Evolutionary conservation across 495 filamentous ascomycete species (phyloP), one percentile per base, ranked within the genome.

Genomic region (Hypoxylon cercidicola): DNA sequence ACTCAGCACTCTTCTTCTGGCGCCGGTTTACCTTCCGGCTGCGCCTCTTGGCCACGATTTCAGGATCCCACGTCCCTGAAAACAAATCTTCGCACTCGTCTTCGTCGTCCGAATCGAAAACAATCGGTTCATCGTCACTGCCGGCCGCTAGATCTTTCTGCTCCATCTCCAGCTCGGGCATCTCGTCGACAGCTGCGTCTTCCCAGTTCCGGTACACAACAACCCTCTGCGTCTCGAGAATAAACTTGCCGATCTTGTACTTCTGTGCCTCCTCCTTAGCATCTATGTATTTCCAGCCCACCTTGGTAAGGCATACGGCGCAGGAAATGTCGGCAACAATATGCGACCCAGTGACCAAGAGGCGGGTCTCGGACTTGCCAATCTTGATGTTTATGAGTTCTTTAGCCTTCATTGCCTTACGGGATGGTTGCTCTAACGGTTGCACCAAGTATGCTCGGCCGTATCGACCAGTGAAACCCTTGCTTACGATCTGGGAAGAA

Each of bases 201-300:
- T 96, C 92, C 90, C 90, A 96, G 53, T 80, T 82, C n/a, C 83
- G 79, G 45, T 80, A 84, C 4, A 81, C 74, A 16, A 85, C 86
- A 20, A 93, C 88, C 61, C 89, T 82, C 72, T 88, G 88, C 30
- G 89, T 93, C 79, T 98, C 94, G 34, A 98, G 74, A n/a, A 98
- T 97, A 68, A 93, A 97, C 74, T 96, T 97, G 25, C 94, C 94
- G 25, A 97, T 88, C 74, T 98, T 98, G 77, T 98, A 98, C 53
- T 84, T 83, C 74, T 98, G 94, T 37, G 80, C 81, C 62, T 88
- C 81, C 69, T 97, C 90, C 52, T 89, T 88, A 0, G 94, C 94
- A 41, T 87, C 87, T 51, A 97, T 83, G 72, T 98, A 98, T 75
- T 97, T 97, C 94, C 94, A 98, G 9, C 94, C 94, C 15, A 98